These are phyloP conservation scores for Berkeleyomyces rouxiae DNA, from an alignment of 2,329 filamentous ascomycete species.

Conservation along the genomic window DNA sequence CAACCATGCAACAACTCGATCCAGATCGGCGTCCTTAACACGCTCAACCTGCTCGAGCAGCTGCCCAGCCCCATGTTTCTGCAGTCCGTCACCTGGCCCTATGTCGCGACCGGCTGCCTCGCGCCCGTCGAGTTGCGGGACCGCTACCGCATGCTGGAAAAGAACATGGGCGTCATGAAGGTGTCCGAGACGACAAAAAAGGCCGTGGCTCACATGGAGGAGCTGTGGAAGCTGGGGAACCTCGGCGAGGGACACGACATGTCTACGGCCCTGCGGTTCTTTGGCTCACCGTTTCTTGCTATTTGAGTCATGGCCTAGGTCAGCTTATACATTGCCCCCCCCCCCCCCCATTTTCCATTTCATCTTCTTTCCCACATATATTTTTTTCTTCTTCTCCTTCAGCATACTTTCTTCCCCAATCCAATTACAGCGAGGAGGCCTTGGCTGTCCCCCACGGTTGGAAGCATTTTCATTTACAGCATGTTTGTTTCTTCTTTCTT, in stretches of 20 bases:
- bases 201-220: constrained; percentile 29
- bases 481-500: background rate
- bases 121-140: constrained; percentile 25
- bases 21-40: constrained; percentile 18
- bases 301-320: background rate
- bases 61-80: constrained; percentile 22
- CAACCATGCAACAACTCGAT: constrained; percentile 30
- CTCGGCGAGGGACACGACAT: constrained; percentile 3
- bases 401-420: no score
- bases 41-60: constrained; percentile 20
- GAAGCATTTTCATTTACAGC: background rate
- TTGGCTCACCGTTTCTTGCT: constrained; percentile 10
- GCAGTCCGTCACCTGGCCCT: constrained; percentile 25
- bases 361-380: background rate
- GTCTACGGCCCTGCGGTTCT: constrained; percentile 1
- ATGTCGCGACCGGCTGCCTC: constrained; percentile 27
- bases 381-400: background rate
- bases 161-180: constrained; percentile 25
- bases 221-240: constrained; percentile 24
- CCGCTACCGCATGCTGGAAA: constrained; percentile 26
- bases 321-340: background rate
- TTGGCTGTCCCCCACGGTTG: background rate
- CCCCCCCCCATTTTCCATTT: background rate
- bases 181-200: constrained; percentile 30
- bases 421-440: background rate